Conservation (phyloP, 345 rosid genomes). For the Eucalyptus sp. region DNA sequence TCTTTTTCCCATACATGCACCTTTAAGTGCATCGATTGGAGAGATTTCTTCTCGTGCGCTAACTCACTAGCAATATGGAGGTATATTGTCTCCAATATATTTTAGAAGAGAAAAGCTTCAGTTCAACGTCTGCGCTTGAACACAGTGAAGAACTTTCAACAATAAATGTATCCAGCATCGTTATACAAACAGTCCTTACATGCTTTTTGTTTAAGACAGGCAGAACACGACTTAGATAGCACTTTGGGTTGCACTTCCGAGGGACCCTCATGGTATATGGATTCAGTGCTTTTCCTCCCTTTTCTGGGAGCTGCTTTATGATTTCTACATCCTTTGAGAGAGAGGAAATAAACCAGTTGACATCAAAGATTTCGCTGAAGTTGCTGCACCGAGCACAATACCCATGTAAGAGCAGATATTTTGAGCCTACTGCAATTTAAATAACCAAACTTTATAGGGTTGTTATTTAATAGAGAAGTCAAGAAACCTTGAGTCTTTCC, state of each 20-base stretch:
- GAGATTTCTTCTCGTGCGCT: not conserved
- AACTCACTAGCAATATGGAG: not conserved
- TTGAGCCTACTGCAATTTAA: not conserved
- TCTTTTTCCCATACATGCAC: not conserved
- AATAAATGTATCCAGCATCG: not conserved
- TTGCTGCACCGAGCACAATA: constrained; percentile 41
- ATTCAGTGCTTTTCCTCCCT: constrained; percentile 30
- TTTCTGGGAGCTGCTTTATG: constrained; percentile 53
- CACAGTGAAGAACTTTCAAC: not conserved
- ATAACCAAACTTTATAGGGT: not conserved
- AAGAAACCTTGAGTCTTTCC: constrained; percentile 78
- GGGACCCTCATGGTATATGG: constrained; percentile 71
- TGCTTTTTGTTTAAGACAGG: constrained; percentile 42
- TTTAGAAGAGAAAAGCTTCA: not conserved
- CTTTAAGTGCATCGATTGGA: not conserved
- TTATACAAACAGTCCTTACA: constrained; percentile 14
- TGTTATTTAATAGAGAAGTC: not conserved
- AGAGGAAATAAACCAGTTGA: constrained; percentile 65
- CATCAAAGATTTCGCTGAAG: constrained; percentile 76
- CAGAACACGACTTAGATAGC: constrained; percentile 39
- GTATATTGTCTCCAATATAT: not conserved
- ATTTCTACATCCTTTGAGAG: constrained; percentile 57
- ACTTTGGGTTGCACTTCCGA: constrained; percentile 66
- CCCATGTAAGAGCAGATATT: not conserved
- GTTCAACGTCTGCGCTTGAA: not conserved